A percentile compares a stretch with the other conserved stretches of the same genome.
phyloP scores from a whole-genome alignment of 108 stramenopile species.

The Cylindrotheca closterium region DNA sequence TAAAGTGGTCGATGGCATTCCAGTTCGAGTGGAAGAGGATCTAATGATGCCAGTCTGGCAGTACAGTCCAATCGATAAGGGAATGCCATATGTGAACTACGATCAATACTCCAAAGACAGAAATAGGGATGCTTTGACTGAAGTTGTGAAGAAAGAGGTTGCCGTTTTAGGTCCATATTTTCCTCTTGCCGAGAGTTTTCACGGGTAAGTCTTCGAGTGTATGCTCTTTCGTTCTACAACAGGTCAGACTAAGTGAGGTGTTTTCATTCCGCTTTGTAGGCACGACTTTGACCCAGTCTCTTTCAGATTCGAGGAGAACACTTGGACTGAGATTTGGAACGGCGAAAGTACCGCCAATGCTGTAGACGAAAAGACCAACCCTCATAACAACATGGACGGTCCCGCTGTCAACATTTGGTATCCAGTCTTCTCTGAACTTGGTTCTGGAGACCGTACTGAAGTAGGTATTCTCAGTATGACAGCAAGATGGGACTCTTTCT shows the following conservation, averaged over 20 bases:
- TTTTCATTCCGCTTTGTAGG: neutral
- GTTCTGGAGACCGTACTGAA: neutral
- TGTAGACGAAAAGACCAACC: neutral
- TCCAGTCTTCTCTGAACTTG: constrained; percentile 45
- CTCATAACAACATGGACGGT: constrained; percentile 1
- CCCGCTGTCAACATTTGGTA: constrained; percentile 32
- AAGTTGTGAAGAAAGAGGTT: neutral
- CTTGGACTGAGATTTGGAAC: neutral
- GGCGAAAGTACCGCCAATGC: neutral
- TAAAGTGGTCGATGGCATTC: neutral
- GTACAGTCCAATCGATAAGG: neutral
- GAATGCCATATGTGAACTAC: neutral
- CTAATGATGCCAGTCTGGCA: neutral
- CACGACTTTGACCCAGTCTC: neutral
- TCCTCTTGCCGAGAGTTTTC: neutral
- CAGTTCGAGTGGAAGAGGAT: neutral
- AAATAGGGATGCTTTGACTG: neutral
- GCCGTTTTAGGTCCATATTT: neutral
- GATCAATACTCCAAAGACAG: neutral
- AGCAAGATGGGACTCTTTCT: constrained; percentile 8
- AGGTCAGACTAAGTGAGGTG: neutral
- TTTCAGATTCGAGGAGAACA: neutral
- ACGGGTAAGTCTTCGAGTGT: neutral
- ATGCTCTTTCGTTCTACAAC: neutral
- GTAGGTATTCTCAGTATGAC: neutral